Evolutionary conservation across 805 yeast genomes (phyloP), one percentile per base, ranked within the genome.

Genomic region (Brettanomyces anomalus): DNA sequence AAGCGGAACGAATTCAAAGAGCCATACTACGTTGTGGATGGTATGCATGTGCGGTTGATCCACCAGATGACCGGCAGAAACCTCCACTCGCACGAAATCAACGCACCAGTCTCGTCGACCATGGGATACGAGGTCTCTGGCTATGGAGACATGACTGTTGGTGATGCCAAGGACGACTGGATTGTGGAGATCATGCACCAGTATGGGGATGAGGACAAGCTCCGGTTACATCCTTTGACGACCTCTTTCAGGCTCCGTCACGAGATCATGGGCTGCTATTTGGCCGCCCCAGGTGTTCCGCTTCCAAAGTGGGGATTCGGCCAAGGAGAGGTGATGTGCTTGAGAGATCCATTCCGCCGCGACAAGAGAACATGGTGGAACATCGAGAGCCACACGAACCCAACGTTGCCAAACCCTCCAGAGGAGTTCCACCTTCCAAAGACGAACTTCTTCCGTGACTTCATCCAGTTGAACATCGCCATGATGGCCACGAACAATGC

Each of bases 361-460:
- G 95, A 85, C 58, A 85, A 84, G 67, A 70, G 90, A 54, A 83
- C 89, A 16, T 85, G 93, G 90, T 85, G 93, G 93, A 84, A 83
- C 61, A 71, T 85, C 47, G 95, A 85, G 62, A 71, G 71, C 52
- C 87, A 85, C 60, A 64, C 62, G 46, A 84, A 85, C 60, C 68
- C 64, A 31, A 59, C 68, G 21, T 65, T 83, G 54, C 82, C 83
- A 21, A 65, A 69, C 33, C 78, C 87, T 35, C 74, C 80, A 8
- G 76, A 63, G 41, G 78, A 69, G 50, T 79, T 79, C 64, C 71
- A 71, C 58, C 63, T 84, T 53, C 94, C 95, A 55, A 80, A 72
- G 55, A 83, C 93, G 11, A 76, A 72, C 48, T 84, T 85, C 61
- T 71, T 83, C 70, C 80, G 81, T 46, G 93, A 85, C 62, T 85